Base-by-base conservation (phyloP, 345 rosid species). In the Aquilaria sinensis region DNA sequence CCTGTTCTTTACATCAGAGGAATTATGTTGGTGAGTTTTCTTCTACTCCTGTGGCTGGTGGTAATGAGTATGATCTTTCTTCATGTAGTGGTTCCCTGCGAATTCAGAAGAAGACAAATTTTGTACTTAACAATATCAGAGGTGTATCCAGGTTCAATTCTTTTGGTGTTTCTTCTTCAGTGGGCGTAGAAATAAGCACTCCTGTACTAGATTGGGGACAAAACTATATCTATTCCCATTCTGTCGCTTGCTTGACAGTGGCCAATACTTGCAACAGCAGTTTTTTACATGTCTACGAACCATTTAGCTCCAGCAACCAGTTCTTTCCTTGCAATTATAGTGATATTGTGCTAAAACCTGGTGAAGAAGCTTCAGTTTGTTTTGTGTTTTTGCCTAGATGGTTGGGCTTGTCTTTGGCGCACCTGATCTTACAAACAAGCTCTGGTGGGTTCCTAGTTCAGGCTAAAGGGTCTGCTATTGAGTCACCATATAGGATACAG, bases 311-410 rank as follows among this genome's bases (percentile, higher is more conserved):
- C 62, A 76, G 77, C 61, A 11, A 55, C 56, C 89, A 81, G 80
- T 85, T 88, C 72, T 83, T 79, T 70, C 75, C 87, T 14, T 88
- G 88, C 75, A 83, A 88, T 63, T 78, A 70, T 73, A 79, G 83
- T 47, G 82, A 83, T 46, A 63, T 80, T 65, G 62, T 66, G 58
- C 66, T 84, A 47, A 77, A 74, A 67, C 89, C 89, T 43, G 87
- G 85, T 57, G 87, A 88, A 77, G 72, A 53, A 56, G 80, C 80
- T 53, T 80, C 89, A 56, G 54, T 85, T 51, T 85, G 95, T 75
- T 85, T 85, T 58, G 77, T 84, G 41, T 87, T 81, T 77, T 78
- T 81, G 66, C 95, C 88, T 56, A 85, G 75, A 62, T 78, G 72
- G 74, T 14, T 73, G 69, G 95, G 95, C 64, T 75, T 74, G 62